A percentile compares a stretch with the other conserved stretches of the same genome.
Evolutionary conservation across 2,329 filamentous ascomycete species (phyloP).

Genomic region (Aspergillus quadrilineatus): DNA sequence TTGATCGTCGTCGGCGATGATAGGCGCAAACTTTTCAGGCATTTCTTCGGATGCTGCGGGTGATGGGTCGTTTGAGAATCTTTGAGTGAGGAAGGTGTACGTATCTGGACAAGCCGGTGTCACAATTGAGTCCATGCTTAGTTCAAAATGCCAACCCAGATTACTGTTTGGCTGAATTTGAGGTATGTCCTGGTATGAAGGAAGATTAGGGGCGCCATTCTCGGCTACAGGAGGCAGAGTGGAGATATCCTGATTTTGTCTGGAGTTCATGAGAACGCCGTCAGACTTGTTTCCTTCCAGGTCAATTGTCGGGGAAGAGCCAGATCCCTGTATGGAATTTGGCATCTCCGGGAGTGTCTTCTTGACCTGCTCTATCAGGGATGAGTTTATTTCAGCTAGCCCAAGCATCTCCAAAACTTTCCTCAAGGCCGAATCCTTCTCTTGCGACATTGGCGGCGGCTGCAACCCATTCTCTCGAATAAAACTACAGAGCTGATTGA

Average conservation of each 20-base stretch:
- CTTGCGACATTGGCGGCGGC: constrained; percentile 14
- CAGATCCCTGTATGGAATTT: too few relatives aligned
- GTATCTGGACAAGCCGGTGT: background rate
- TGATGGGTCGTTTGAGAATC: background rate
- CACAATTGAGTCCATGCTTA: background rate
- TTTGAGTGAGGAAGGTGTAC: background rate
- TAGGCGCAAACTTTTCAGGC: background rate
- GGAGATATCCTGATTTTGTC: background rate
- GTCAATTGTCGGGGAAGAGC: too few relatives aligned
- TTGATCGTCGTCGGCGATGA: background rate
- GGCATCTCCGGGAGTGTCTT: background rate
- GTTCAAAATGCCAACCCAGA: background rate
- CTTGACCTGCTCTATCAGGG: background rate
- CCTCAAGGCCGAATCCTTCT: constrained; percentile 15
- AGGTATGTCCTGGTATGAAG: background rate
- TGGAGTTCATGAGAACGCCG: background rate
- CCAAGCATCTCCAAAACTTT: constrained; percentile 17
- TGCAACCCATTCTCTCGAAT: constrained; percentile 21
- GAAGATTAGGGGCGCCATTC: background rate
- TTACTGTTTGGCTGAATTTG: background rate
- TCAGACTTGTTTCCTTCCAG: background rate
- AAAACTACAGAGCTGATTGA: constrained; percentile 24
- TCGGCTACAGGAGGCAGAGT: background rate
- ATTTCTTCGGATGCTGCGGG: background rate
- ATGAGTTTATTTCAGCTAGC: constrained; percentile 6